Percentiles rank a stretch among this genome's conserved stretches.
Evolutionary conservation across 345 rosid species (phyloP).

Genomic region (Excoecaria cochinchinensis): DNA sequence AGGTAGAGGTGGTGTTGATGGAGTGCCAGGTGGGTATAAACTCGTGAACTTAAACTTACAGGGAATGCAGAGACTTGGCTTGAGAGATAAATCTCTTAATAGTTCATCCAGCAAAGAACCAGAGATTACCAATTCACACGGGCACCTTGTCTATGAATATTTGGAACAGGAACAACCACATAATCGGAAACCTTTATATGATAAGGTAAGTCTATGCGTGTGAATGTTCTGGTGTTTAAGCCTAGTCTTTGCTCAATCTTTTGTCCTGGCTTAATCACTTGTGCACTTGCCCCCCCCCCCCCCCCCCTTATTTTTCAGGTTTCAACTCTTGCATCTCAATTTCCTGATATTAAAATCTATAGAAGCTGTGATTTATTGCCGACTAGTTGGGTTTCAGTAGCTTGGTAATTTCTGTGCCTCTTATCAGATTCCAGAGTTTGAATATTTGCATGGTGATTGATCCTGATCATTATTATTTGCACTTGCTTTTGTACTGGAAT

Average conservation of each 20-base stretch:
- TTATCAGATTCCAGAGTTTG: neutral
- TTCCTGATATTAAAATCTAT: slow-evolving; percentile 59
- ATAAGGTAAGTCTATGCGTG: slow-evolving; percentile 43
- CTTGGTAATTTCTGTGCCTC: slow-evolving; percentile 52
- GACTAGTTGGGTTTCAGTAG: slow-evolving; percentile 81
- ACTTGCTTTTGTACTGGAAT: slow-evolving; percentile 8
- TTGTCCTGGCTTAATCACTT: slow-evolving; percentile 17
- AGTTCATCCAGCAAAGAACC: slow-evolving; percentile 40
- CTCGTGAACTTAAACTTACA: slow-evolving; percentile 27
- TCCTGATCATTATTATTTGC: neutral
- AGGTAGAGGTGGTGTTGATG: slow-evolving; percentile 22
- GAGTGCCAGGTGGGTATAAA: slow-evolving; percentile 27
- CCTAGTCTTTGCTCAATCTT: neutral
- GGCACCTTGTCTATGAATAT: slow-evolving; percentile 47
- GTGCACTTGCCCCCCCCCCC: neutral
- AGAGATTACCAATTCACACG: slow-evolving; percentile 31
- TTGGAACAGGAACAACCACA: slow-evolving; percentile 58
- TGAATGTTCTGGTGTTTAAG: neutral
- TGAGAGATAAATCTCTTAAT: slow-evolving; percentile 29
- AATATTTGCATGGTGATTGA: neutral
- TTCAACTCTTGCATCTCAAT: slow-evolving; percentile 46
- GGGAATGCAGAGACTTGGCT: slow-evolving; percentile 33
- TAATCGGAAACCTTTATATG: slow-evolving; percentile 54
- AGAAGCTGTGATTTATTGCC: slow-evolving; percentile 76
- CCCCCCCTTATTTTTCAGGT: slow-evolving; percentile 37